Percentiles rank a stretch among this genome's conserved stretches.
Evolutionary conservation across 768 basidiomycete genomes (phyloP).

Genomic region (Crassisporium funariophilum): DNA sequence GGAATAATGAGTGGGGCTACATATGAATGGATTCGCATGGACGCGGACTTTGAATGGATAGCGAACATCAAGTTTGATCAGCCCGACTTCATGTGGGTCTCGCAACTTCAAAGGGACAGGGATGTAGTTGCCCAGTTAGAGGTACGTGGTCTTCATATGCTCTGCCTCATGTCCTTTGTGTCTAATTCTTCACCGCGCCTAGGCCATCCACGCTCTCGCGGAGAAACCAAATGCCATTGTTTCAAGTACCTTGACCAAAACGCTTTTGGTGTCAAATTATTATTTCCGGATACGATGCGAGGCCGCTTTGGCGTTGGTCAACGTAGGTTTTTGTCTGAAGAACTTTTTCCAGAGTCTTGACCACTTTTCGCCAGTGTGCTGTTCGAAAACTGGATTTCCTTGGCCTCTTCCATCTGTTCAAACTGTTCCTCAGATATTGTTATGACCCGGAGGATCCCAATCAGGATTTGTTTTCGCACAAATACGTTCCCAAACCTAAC

Average conservation of each 20-base stretch:
- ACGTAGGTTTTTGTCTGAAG: constrained; percentile 49
- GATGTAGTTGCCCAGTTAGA: constrained; percentile 98
- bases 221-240: constrained; percentile 83
- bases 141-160: constrained; percentile 47
- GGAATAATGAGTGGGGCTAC: constrained; percentile 92
- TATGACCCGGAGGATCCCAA: constrained; percentile 84
- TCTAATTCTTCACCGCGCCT: constrained; percentile 1
- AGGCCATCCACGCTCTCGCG: constrained; percentile 91
- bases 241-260: constrained; percentile 90
- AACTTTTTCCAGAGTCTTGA: constrained; percentile 8
- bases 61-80: constrained; percentile 91
- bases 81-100: constrained; percentile 99
- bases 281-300: constrained; percentile 96
- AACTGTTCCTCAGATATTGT: constrained; percentile 88
- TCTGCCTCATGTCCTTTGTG: background rate
- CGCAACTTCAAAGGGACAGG: constrained; percentile 90
- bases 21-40: constrained; percentile 99
- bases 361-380: constrained; percentile 64
- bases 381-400: constrained; percentile 80
- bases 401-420: constrained; percentile 94
- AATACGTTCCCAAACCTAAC: constrained; percentile 93
- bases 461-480: constrained; percentile 83
- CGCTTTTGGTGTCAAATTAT: constrained; percentile 92
- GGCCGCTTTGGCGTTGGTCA: constrained; percentile 82
- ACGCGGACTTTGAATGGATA: constrained; percentile 99